Base-by-base conservation (phyloP, 371 early-diverging fungal species). In the Rhizopus arrhizus region DNA sequence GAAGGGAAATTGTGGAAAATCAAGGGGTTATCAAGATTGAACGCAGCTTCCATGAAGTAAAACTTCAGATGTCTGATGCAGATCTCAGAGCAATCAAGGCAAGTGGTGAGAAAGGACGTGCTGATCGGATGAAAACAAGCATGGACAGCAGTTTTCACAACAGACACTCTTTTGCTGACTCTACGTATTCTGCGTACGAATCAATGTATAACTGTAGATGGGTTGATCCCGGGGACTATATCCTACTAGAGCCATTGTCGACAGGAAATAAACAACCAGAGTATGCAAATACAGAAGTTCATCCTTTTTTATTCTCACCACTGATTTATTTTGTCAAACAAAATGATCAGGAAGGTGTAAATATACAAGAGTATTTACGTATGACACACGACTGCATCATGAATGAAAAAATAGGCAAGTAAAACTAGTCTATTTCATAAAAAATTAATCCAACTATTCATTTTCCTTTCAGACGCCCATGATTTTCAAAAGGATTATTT, bases 301-400 rank as follows among this genome's bases (percentile, higher is more conserved):
- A 75, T 22, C 81, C 88, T 0, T 85, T 86, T 53, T 62, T 77
- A 6, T 85, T 80, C 66, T 60, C 79, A 9, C 87, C 87, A 0
- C 62, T 80, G 38, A 56, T 86, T 32, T 68, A 77, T 43, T 80
- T 82, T 61, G 73, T 63, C 41, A 81, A 70, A 54, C 69, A 74
- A 47, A 59, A 63, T 28, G 63, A 75, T 31, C 64, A 74, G 38
- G 51, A 49, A 13, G 68, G 62, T 11, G 51, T 55, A 22, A 65
- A 63, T 36, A 61, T 64, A 29, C 60, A 65, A 48, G 52, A 57
- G 16, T 66, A 72, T 46, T 67, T 78, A 58, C 53, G 61, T 35
- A 55, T 53, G 4, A 66, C 74, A 1, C 76, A 84, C 56, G 63
- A 68, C 8, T 75, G 75, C 59, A 59, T 56, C 12, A 60, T 76